phyloP scores from a whole-genome alignment of 1,284 basidiomycete genomes.

The Boletellus deceptivus region DNA sequence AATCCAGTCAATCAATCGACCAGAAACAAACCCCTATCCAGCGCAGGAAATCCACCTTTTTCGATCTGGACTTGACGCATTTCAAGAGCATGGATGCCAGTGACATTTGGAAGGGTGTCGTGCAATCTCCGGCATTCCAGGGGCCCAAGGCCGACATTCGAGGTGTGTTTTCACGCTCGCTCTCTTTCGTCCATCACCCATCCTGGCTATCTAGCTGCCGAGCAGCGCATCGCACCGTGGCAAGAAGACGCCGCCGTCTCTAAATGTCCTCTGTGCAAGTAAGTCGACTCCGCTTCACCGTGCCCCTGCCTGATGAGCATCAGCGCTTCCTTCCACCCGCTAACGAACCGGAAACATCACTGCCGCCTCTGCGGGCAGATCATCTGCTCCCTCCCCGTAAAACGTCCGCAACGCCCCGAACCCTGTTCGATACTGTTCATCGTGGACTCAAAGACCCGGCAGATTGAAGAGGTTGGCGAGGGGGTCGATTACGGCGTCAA shows the following conservation, averaged over 20 bases:
- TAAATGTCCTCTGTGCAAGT: constrained; percentile 86
- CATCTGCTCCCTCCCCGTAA: constrained; percentile 87
- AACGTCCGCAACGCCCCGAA: constrained; percentile 63
- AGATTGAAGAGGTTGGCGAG: constrained; percentile 83
- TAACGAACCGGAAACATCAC: constrained; percentile 95
- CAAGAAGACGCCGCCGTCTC: constrained; percentile 77
- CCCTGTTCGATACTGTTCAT: constrained; percentile 80
- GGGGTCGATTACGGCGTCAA: constrained; percentile 83
- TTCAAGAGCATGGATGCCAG: constrained; percentile 58
- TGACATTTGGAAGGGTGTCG: constrained; percentile 60
- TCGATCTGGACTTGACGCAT: constrained; percentile 57
- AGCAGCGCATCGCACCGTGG: constrained; percentile 96
- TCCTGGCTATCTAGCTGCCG: constrained; percentile 53
- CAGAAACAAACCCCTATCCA: constrained; percentile 17
- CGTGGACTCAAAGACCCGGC: constrained; percentile 69
- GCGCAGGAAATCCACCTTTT: constrained; percentile 59
- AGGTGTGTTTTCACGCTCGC: constrained; percentile 39
- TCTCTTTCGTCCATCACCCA: constrained; percentile 9
- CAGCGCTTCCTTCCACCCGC: constrained; percentile 80
- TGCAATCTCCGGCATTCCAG: constrained; percentile 41
- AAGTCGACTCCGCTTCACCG: constrained; percentile 32
- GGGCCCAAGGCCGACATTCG: constrained; percentile 54
- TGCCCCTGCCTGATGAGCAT: neutral
- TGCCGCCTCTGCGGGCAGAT: constrained; percentile 93
- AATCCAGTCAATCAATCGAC: constrained; percentile 22